Base-by-base conservation (phyloP, 345 rosid species). In the Hibiscus trionum region DNA sequence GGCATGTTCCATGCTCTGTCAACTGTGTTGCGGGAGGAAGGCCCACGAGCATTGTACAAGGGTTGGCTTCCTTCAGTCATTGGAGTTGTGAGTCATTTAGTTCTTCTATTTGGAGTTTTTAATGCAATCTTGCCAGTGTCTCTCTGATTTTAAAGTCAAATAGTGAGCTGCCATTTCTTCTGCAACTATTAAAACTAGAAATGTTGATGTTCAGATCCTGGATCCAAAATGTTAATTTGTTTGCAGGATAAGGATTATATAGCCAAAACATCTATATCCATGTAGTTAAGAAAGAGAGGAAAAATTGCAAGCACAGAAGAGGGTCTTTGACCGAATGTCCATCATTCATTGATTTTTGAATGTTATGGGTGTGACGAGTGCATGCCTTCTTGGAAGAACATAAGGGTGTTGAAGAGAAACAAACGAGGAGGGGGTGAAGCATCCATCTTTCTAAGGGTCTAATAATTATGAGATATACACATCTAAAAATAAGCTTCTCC, bases 31-130 rank as follows among this genome's bases (percentile, higher is more conserved):
- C 86, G 87, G 15, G 88, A 93, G 77, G 99, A 95, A 87, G 99
- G 99, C 66, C 89, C 94, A 26, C 84, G 96, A 56, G 99, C 99
- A 69, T 77, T 95, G 76, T 95, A 95, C 88, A 92, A 83, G 78
- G 99, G 97, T 73, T 95, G 99, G 99, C 89, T 95, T 76, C 99
- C 99, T 73, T 95, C 99, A 24, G 96, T 95, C 62, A 95, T 95
- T 77, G 99, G 99, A 89, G 99, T 95, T 81, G 99, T 95, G 77
- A 89, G 98, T 83, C 37, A 42, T 15, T 61, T 49, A 4, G 10
- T 1, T 63, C 49, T 68, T 33, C 63, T 62, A 14, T 49, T 47
- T 61, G 24, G 27, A 50, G 29, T 61, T 44, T 5, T 37, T 37
- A 37, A 52, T 16, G 56, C 8, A 16, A 52, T 1, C 19, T 16